Evolutionary conservation across 345 rosid genomes (phyloP), one percentile per base, ranked within the genome.

Genomic region (Salix arbutifolia): DNA sequence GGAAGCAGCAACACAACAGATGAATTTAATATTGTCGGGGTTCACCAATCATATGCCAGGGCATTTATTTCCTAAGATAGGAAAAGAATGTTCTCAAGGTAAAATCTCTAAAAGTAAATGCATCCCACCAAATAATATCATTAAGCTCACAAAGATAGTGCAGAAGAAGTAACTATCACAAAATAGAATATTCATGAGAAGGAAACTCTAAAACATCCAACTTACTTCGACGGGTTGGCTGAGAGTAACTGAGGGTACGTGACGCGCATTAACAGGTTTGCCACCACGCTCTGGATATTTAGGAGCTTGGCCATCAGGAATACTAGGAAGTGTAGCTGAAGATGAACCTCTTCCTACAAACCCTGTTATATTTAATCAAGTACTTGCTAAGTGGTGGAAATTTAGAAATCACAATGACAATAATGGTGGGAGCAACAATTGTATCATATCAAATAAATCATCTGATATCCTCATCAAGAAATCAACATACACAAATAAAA

Each of bases 281-380:
- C 65, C 37, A 74, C 38, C 50, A 4, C 61, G 68, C 44, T 74
- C 78, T 13, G 70, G 71, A 33, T 68, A 69, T 50, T 69, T 31
- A 14, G 67, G 21, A 30, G 17, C 75, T 58, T 38, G 61, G 28
- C 44, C 67, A 64, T 74, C 8, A 26, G 70, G 75, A 74, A 69
- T 50, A 58, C 64, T 64, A 3, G 62, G 70, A 30, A 62, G 65
- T 12, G 74, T 30, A 61, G 42, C 71, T 38, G 48, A 69, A 18
- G 77, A 64, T 17, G 70, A 23, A 40, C 70, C 69, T 79, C 73
- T 73, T 58, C 74, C 82, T 69, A 46, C 35, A 69, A 74, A 79
- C 17, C 16, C 37, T 33, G 25, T 42, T 40, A 26, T 38, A 44
- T n/a, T n/a, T 69, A 65, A 46, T 46, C 65, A 69, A 14, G 64